phyloP scores from a whole-genome alignment of 129 eudicot genomes.

The Silybum marianum region DNA sequence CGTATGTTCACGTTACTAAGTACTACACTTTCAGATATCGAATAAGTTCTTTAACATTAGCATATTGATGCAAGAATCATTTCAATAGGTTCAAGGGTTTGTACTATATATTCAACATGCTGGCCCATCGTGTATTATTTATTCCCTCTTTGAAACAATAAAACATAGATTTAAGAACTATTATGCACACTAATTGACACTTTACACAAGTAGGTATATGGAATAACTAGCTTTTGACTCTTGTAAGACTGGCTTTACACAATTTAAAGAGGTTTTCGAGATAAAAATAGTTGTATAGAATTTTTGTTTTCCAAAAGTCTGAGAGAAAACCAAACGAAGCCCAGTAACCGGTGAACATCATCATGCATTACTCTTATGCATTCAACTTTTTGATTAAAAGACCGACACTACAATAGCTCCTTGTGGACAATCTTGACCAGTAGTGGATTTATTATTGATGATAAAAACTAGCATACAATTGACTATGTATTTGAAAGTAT shows the following conservation, averaged over 20 bases:
- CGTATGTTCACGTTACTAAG: neutral
- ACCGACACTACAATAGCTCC: neutral
- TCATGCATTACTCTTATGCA: neutral
- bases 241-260: neutral
- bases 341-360: neutral
- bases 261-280: too few species aligned
- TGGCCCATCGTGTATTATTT: neutral
- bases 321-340: too few species aligned
- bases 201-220: neutral
- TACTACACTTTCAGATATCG: neutral
- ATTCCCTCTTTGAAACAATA: neutral
- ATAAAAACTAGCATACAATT: neutral
- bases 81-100: neutral
- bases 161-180: neutral
- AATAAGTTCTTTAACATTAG: neutral
- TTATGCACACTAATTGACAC: neutral
- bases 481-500: neutral
- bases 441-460: neutral
- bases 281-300: too few species aligned
- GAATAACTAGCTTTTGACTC: neutral
- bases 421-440: neutral
- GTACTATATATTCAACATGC: too few species aligned
- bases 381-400: neutral
- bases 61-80: neutral
- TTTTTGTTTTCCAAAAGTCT: too few species aligned